Base-by-base conservation (phyloP, 768 basidiomycete genomes). In the Lyophyllum shimeji region DNA sequence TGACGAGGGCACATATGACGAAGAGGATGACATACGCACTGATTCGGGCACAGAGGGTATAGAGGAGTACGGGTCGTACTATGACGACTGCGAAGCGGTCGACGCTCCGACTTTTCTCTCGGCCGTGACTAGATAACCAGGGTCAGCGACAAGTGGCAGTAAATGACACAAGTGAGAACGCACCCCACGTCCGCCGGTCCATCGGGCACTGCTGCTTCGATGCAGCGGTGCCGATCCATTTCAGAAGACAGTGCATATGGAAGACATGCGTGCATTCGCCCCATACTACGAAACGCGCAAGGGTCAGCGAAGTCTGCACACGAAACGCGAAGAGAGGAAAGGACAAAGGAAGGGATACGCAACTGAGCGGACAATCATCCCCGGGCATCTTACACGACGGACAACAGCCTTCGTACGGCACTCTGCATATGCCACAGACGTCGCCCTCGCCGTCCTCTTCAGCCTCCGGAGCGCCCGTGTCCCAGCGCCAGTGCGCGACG, bases 171-270 rank as follows among this genome's bases (percentile, higher is more conserved):
- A 23, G 29, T 20, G 17, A 25, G 7, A 5, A 77, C 89, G 56
- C 60, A 95, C 95, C 87, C 96, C 96, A 99, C 2, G 87, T 77
- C 63, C 93, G 76, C 27, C 97, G 80, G 67, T 98, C 96, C 93
- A 99, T 95, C n/a, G 97, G 97, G 77, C 97, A 99, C 63, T 95
- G 93, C 63, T 90, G 87, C 69, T 98, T 98, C 33, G 91, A 95
- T 13, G 90, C 85, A 4, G 84, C 75, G 0, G 95, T 95, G 3
- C 87, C 87, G 57, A 98, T 84, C 97, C 97, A 99, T 70, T 98
- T 97, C 60, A 96, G 79, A 12, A 99, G 74, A 72, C 96, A 98
- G 69, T 99, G 96, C 93, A 98, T 95, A 69, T 99, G 97, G 67
- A 98, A 99, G 55, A 97, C 86, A 69, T 98, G 97, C 6, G 86